A percentile compares a stretch with the other conserved stretches of the same genome.
Conservation (phyloP, 441 rosid species). For the Syzygium malaccense region DNA sequence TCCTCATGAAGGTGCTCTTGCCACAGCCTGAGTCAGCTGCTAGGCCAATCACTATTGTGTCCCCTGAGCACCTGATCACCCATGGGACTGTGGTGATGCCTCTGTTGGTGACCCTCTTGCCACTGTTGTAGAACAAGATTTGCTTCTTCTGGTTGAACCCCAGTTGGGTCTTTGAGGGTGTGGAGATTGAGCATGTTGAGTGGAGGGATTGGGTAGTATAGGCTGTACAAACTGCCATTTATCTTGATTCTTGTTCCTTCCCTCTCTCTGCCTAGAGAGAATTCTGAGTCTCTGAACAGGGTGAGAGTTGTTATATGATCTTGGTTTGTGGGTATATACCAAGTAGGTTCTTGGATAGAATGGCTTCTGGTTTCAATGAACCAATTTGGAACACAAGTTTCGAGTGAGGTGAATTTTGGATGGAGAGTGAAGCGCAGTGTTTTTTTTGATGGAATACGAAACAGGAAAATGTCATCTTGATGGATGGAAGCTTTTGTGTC, state of each 20-base stretch:
- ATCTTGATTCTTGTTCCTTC: not conserved
- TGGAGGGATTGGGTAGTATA: constrained; percentile 63
- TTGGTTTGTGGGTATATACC: constrained; percentile 5
- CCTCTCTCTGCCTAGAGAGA: not conserved
- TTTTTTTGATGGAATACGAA: constrained; percentile 17
- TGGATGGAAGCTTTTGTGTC: constrained; percentile 18
- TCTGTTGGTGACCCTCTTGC: constrained; percentile 18
- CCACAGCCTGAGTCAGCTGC: constrained; percentile 99
- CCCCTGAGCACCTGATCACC: constrained; percentile 52
- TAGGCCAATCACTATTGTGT: constrained; percentile 80
- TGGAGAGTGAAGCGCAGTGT: constrained; percentile 14
- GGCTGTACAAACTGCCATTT: constrained; percentile 64
- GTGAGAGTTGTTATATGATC: not conserved
- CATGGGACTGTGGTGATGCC: not conserved
- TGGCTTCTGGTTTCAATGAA: not conserved
- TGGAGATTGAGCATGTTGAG: constrained; percentile 46
- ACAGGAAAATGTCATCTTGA: not conserved
- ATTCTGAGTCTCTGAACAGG: not conserved
- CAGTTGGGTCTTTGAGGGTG: constrained; percentile 38
- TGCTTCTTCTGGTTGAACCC: constrained; percentile 43
- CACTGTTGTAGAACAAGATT: constrained; percentile 30
- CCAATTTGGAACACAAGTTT: constrained; percentile 5
- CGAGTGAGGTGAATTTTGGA: constrained; percentile 15
- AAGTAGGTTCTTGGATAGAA: not conserved
- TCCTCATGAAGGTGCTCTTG: constrained; percentile 94